A percentile compares a stretch with the other conserved stretches of the same genome.
These are phyloP conservation scores for Rosa persica DNA, from an alignment of 306 rosid species.

Conservation along the genomic window DNA sequence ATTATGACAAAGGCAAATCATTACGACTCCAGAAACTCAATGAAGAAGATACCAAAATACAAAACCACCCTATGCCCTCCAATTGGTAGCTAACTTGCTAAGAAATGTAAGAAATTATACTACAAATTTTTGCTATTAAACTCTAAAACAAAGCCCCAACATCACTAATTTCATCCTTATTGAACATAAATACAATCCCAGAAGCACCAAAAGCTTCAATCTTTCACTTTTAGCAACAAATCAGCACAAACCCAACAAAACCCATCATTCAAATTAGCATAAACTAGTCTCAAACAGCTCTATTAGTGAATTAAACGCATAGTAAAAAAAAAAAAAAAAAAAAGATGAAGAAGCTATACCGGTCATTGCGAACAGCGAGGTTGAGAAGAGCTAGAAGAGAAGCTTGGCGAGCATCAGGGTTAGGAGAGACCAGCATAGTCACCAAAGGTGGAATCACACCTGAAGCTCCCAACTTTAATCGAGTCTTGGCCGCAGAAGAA, in stretches of 20 bases:
- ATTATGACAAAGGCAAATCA: background rate
- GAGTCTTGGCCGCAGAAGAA: conserved; percentile 50
- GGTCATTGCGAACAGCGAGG: conserved; percentile 79
- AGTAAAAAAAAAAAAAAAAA: background rate
- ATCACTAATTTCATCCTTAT: conserved; percentile 3
- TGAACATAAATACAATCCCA: background rate
- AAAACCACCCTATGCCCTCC: background rate
- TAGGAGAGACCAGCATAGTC: conserved; percentile 69
- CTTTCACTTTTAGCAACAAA: conserved; percentile 12
- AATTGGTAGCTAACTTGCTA: background rate
- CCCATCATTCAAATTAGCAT: conserved; percentile 3
- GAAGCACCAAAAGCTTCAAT: background rate
- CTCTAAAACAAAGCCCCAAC: background rate
- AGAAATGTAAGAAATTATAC: background rate
- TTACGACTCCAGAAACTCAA: background rate
- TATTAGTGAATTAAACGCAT: background rate
- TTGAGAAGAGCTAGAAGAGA: conserved; percentile 92
- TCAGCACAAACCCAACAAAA: background rate
- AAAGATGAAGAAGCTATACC: conserved; percentile 35
- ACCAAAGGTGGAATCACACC: conserved; percentile 81
- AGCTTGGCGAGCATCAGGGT: conserved; percentile 71
- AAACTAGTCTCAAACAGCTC: background rate
- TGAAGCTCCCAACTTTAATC: conserved; percentile 57
- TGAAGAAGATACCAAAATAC: background rate
- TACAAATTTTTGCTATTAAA: background rate